Evolutionary conservation across 129 eudicot genomes (phyloP), one percentile per base, ranked within the genome.

Genomic region (Chrysanthemum lavandulifolium): DNA sequence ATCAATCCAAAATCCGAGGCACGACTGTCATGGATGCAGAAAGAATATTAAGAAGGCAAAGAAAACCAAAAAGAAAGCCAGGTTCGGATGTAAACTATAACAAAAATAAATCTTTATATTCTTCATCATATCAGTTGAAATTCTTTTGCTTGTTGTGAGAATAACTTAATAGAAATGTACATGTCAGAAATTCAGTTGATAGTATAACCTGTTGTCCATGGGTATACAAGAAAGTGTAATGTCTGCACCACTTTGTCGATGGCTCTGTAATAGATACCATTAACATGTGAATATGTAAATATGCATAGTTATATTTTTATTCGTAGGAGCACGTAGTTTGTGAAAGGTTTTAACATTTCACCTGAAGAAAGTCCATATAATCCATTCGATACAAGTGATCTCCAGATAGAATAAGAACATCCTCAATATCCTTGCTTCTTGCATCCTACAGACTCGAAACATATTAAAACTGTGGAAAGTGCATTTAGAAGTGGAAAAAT

Each of bases 371-470:
- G 82, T 94, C 93, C 96, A 88, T 81, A 81, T 94, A 94, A 49
- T 94, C 99, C 99, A 94, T 94, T 66, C 99, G 77, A 68, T 94
- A 94, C 79, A 94, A 83, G 83, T 94, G 99, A 82, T 94, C 99
- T 77, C 99, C 99, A 10, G 99, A 90, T 66, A 94, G 76, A 75
- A 94, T 86, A 75, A 94, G 93, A 65, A 93, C 97, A 76, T 93
- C 98, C 21, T 93, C 97, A 10, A 93, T 93, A 18, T 93, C 89
- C 78, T 81, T 93, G 74, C 92, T 93, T 89, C 97, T 93, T 73
- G 91, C 96, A 82, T 93, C 98, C 98, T 93, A 59, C 73, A 79
- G 11, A 25, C 6, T 61, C 58, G 15, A 18, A 33, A 14, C 36
- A 13, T 14, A 47, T 45, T 52, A 71, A 25, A 11, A 10, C 19